Base-by-base conservation (phyloP, 768 basidiomycete genomes). In the Suillus spraguei region DNA sequence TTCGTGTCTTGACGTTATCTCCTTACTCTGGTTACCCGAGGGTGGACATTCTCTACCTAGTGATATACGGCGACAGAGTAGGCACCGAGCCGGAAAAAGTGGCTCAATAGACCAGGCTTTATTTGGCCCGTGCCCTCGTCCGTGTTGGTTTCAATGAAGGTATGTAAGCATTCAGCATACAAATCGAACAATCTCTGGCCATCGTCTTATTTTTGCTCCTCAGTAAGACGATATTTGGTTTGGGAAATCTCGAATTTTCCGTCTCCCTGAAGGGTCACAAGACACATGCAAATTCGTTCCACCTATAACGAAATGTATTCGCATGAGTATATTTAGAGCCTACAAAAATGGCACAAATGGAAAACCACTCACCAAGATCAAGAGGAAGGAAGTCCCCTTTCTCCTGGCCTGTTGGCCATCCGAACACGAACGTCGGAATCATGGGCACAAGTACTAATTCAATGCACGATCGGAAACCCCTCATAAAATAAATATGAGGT, bases 231-330 rank as follows among this genome's bases (percentile, higher is more conserved):
- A 77, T 98, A 99, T 77, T 99, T 99, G 41, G 95, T 91, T 74
- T 99, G 97, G 0, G 95, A 95, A 68, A 99, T 91, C 78, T 98
- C 95, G 75, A 99, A 99, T 80, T 97, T 96, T 64, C 97, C 97
- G 11, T 88, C 85, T 32, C 97, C 97, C 68, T 91, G 87, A 2
- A 99, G 81, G 35, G 89, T 92, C 58, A 99, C 97, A 50, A 97
- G 89, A 78, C 97, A 99, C 97, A 50, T 97, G 95, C n/a, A 99
- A 85, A 72, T 99, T 99, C 28, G 97, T 99, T 39, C 96, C 96
- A 59, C 93, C 92, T 93, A 64, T 20, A 20, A 61, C 28, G 35
- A 38, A 35, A n/a, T 47, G 17, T 9, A 36, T 44, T 60, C 52
- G 49, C 49, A 55, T 39, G 39, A 50, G 49, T 50, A 59, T 59